These are phyloP conservation scores for Plectosphaerella sp. DNA, from an alignment of 2,329 filamentous ascomycete species.

Conservation along the genomic window DNA sequence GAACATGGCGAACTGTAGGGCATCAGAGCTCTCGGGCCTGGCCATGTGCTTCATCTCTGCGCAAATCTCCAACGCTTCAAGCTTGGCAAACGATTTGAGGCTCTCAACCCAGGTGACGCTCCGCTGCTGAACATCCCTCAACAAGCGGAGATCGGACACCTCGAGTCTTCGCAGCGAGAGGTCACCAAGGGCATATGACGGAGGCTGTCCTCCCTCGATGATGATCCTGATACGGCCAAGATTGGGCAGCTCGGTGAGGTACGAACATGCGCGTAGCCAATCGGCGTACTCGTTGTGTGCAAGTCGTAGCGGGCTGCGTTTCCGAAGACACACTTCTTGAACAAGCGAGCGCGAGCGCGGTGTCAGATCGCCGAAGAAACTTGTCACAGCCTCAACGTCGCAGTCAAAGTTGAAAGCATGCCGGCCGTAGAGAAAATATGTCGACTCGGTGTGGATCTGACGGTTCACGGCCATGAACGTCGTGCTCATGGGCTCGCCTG, in stretches of 20 bases:
- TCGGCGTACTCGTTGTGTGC: slow-evolving; percentile 38
- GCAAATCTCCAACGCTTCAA: slow-evolving; percentile 45
- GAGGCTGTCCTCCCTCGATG: slow-evolving; percentile 50
- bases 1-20: slow-evolving; percentile 56
- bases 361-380: slow-evolving; percentile 55
- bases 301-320: slow-evolving; percentile 49
- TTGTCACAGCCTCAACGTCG: slow-evolving; percentile 55
- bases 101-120: slow-evolving; percentile 55
- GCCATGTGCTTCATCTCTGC: slow-evolving; percentile 51
- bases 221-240: slow-evolving; percentile 43
- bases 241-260: slow-evolving; percentile 25
- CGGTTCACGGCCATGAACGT: slow-evolving; percentile 41
- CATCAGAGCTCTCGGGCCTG: slow-evolving; percentile 44
- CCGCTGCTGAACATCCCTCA: slow-evolving; percentile 39
- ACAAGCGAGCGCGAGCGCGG: slow-evolving; percentile 41
- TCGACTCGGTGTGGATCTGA: slow-evolving; percentile 50
- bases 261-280: slow-evolving; percentile 49
- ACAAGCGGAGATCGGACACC: slow-evolving; percentile 40
- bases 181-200: slow-evolving; percentile 20
- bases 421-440: slow-evolving; percentile 48
- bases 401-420: slow-evolving; percentile 57
- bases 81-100: slow-evolving; percentile 42
- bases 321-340: slow-evolving; percentile 47
- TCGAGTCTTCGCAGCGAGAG: slow-evolving; percentile 36
- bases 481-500: slow-evolving; percentile 34